Evolutionary conservation across 352 stramenopile species (phyloP), one percentile per base, ranked within the genome.

Genomic region (Blastocystis sp.): DNA sequence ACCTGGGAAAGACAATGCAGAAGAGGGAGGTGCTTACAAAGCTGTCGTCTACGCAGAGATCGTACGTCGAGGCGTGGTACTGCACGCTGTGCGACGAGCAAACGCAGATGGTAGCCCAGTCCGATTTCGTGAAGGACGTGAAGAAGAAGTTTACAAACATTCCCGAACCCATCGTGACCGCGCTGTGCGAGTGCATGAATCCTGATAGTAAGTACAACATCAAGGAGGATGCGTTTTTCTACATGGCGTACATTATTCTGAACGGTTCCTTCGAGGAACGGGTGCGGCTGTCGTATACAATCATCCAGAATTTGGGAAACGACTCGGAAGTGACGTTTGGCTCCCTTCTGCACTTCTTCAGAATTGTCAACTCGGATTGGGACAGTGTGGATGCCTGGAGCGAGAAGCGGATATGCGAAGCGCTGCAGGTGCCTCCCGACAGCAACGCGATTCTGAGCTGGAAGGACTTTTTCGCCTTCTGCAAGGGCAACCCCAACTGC

Each of bases 101-200:
- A 7, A 57, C 34, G 4, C 65, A 45, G n/a, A 68, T 3, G 19
- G 45, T 88, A 14, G 28, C 40, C 1, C 63, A 78, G n/a, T 38
- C 57, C 43, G 78, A 60, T 43, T 88, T 88, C 52, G 28, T 88
- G 38, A 45, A 79, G 54, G 78, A 88, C 62, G 38, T 79, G 14
- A 34, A 65, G 43, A 88, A 88, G 43, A 60, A 61, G 4, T 88
- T 88, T 78, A 45, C 61, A 40, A 88, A 88, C 60, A 88, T 88
- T 38, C 78, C 78, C 3, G 43, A 34, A 28, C 62, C 45, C 24
- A 66, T 88, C 34, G 59, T 64, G 7, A 59, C 43, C 38, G 45
- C 78, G 45, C 28, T 88, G 4, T 88, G 65, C 54, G 68, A 88
- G 9, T 76, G 64, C 24, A 79, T 88, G 64, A 57, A 88, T 71